A percentile compares a stretch with the other conserved stretches of the same genome.
These are phyloP conservation scores for Trametes cingulata DNA, from an alignment of 768 basidiomycete species.

Conservation along the genomic window DNA sequence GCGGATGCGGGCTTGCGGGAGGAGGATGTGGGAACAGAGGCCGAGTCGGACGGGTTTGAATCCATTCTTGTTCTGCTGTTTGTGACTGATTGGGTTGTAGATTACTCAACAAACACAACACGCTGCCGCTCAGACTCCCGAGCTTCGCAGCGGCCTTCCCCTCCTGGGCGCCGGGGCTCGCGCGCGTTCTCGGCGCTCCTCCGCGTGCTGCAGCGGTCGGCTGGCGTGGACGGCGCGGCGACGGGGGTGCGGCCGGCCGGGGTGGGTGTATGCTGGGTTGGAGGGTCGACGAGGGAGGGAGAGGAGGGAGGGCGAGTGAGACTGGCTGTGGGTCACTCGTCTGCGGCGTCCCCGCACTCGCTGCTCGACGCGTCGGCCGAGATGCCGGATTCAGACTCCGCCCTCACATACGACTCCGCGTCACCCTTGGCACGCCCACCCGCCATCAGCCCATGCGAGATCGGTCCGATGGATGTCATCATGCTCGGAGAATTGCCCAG, in stretches of 20 bases:
- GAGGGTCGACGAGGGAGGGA: constrained; percentile 1
- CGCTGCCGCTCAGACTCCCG: constrained; percentile 15
- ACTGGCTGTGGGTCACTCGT: no score
- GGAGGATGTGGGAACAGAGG: constrained; percentile 14
- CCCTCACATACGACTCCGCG: constrained; percentile 13
- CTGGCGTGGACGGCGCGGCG: neutral
- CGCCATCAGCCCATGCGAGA: constrained; percentile 18
- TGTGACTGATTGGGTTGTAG: constrained; percentile 20
- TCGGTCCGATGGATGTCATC: constrained; percentile 20
- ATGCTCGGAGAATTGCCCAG: constrained; percentile 10
- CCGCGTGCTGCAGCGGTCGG: neutral
- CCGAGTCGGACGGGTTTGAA: constrained; percentile 17
- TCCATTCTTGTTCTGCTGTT: constrained; percentile 24
- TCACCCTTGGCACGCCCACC: neutral
- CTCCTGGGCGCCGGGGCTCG: neutral
- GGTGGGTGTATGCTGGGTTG: neutral
- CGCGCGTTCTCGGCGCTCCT: neutral
- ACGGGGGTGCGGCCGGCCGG: neutral
- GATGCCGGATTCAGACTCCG: constrained; percentile 19
- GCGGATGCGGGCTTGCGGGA: constrained; percentile 20
- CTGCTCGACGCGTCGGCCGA: constrained; percentile 12
- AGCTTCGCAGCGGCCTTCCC: neutral
- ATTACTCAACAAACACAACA: constrained; percentile 18
- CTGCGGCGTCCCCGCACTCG: constrained; percentile 8
- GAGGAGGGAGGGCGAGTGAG: neutral